Evolutionary conservation across 129 eudicot species (phyloP).

Genomic region (Tanacetum coccineum): DNA sequence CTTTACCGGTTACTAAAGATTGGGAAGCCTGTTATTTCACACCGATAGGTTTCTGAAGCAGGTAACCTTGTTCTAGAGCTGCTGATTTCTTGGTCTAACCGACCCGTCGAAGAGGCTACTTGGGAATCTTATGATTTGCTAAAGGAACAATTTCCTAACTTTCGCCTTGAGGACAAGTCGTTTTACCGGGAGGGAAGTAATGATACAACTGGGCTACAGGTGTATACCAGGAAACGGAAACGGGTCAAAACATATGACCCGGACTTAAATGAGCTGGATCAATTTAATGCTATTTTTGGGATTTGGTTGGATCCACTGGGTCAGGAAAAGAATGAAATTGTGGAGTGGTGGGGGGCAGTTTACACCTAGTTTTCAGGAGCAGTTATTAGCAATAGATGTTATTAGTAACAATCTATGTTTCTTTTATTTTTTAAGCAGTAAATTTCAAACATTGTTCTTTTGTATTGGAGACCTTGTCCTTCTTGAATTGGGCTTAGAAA

Average conservation of each 20-base stretch:
- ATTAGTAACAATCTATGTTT: too few species aligned
- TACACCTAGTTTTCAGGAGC: too few species aligned
- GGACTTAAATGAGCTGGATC: not conserved
- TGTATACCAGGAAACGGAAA: slow-evolving; percentile 1
- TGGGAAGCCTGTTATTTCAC: too few species aligned
- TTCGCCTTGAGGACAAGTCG: too few species aligned
- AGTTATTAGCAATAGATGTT: too few species aligned
- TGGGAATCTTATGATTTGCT: not conserved
- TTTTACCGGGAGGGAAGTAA: too few species aligned
- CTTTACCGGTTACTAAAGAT: too few species aligned
- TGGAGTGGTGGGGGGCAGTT: too few species aligned
- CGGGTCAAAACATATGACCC: not conserved
- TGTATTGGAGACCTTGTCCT: not conserved
- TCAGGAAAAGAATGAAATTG: not conserved
- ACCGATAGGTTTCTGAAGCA: too few species aligned
- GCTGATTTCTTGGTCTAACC: not conserved
- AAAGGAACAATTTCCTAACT: not conserved
- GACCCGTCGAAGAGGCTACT: not conserved
- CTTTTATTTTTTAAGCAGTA: too few species aligned
- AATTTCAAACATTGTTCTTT: not conserved
- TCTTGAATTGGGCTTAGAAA: not conserved
- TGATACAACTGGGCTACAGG: not conserved
- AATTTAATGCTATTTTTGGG: not conserved
- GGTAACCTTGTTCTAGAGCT: not conserved
- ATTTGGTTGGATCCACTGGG: slow-evolving; percentile 8